Base-by-base conservation (phyloP, 2,329 filamentous ascomycete genomes). In the Domatiomyces catenatus region DNA sequence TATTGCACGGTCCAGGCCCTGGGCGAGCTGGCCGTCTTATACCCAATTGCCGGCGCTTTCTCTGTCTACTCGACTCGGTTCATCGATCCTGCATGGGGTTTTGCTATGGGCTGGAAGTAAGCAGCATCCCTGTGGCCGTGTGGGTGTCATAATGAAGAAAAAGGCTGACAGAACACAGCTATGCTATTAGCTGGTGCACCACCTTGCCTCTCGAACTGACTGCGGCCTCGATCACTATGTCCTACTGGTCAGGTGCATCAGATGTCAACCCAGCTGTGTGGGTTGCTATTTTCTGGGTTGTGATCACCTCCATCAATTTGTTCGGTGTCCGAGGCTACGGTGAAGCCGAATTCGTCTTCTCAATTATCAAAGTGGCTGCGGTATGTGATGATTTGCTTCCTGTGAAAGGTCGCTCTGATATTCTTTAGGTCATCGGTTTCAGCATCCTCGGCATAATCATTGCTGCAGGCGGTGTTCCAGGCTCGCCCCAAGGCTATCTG, bases 1-100 rank as follows among this genome's bases (percentile, higher is more conserved):
- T 95, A 87, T 68, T 92, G 84, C 64, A 94, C 87, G 2, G 84
- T 93, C 42, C 88, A 95, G 62, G 87, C 88, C 0, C 74, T 96
- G 17, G 90, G 89, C 55, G 90, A 96, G 67, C 78, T 96, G 66
- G 86, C 88, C n/a, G 87, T 94, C 20, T 70, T 89, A 17, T 95
- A 89, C 60, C 89, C 89, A 2, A 83, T 95, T 28, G 84, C 89
- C 24, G 90, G 89, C 52, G 93, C 87, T 2, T 95, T 95, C 64
- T 86, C 87, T 1, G 82, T 86, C 6, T 95, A 89, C 69, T 92
- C 88, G 12, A 94, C 86, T 26, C 80, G 90, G 12, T 95, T 96
- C 62, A 68, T 96, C 18, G 88, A 95, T 62, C 90, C 89, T 1
- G 88, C 55, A 24, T 59, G 59, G 67, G 68, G 67, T 3, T 70